phyloP scores from a whole-genome alignment of 148 eudicot genomes.

The Persicaria maculosa region DNA sequence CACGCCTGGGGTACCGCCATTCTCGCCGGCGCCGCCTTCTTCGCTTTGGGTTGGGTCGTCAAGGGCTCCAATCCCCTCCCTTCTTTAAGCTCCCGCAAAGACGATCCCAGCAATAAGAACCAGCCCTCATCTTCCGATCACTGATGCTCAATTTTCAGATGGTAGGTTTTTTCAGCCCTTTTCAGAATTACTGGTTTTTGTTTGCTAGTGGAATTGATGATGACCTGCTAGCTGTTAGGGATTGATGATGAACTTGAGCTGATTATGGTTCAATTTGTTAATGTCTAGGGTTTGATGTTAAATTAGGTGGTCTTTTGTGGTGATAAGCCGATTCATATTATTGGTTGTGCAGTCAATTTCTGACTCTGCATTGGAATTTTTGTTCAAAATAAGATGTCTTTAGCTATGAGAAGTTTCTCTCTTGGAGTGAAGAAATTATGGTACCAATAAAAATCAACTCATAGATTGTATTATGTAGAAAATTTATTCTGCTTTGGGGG shows the following conservation, averaged over 20 bases:
- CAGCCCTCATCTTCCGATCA: neutral
- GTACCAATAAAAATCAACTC: too few species aligned
- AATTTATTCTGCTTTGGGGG: neutral
- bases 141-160: neutral
- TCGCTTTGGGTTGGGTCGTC: conserved; percentile 91
- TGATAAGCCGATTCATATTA: neutral
- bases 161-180: neutral
- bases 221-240: neutral
- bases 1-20: conserved; percentile 99
- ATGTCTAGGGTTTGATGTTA: neutral
- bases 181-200: neutral
- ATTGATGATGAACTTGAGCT: neutral
- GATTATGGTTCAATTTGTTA: neutral
- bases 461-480: too few species aligned
- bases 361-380: neutral
- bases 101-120: neutral
- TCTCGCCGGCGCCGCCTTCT: conserved; percentile 81
- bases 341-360: neutral
- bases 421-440: too few species aligned
- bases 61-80: conserved; percentile 85
- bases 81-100: conserved; percentile 17
- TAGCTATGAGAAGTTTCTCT: neutral
- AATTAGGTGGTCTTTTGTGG: neutral
- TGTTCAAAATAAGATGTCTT: neutral
- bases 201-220: neutral